These are phyloP conservation scores for Stemphylium lycopersici DNA, from an alignment of 2,329 filamentous ascomycete genomes.

Conservation along the genomic window DNA sequence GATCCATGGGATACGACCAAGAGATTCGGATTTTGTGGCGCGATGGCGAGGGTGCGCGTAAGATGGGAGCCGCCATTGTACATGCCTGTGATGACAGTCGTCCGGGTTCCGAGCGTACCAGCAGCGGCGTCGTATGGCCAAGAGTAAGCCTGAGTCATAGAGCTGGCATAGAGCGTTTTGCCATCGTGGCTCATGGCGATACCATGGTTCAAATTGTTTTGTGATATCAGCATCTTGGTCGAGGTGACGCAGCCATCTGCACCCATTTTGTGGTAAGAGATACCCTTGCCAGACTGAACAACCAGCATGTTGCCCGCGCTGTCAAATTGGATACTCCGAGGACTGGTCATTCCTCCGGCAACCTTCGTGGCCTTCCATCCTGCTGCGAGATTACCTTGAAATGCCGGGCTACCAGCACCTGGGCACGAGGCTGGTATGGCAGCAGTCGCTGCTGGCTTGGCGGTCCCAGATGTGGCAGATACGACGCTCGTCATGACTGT, in stretches of 20 bases:
- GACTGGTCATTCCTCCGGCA: conserved; percentile 36
- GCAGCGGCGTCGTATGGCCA: conserved; percentile 67
- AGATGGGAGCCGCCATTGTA: conserved; percentile 61
- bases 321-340: conserved; percentile 43
- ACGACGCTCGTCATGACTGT: conserved; percentile 31
- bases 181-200: conserved; percentile 56
- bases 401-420: conserved; percentile 33
- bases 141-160: conserved; percentile 62
- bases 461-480: conserved; percentile 21
- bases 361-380: conserved; percentile 46
- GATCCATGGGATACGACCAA: conserved; percentile 71
- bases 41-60: conserved; percentile 70
- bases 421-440: conserved; percentile 41
- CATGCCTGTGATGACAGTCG: conserved; percentile 67
- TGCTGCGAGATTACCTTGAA: conserved; percentile 30
- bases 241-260: conserved; percentile 39
- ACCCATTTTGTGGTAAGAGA: conserved; percentile 38
- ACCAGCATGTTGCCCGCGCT: conserved; percentile 42
- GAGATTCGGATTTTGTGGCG: conserved; percentile 59
- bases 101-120: conserved; percentile 55
- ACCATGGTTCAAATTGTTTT: conserved; percentile 56
- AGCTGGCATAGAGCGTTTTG: conserved; percentile 61
- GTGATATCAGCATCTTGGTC: conserved; percentile 40
- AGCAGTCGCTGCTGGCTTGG: conserved; percentile 23
- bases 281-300: conserved; percentile 43